phyloP scores from a whole-genome alignment of 2,329 filamentous ascomycete species.

The Hypoxylon sp. region DNA sequence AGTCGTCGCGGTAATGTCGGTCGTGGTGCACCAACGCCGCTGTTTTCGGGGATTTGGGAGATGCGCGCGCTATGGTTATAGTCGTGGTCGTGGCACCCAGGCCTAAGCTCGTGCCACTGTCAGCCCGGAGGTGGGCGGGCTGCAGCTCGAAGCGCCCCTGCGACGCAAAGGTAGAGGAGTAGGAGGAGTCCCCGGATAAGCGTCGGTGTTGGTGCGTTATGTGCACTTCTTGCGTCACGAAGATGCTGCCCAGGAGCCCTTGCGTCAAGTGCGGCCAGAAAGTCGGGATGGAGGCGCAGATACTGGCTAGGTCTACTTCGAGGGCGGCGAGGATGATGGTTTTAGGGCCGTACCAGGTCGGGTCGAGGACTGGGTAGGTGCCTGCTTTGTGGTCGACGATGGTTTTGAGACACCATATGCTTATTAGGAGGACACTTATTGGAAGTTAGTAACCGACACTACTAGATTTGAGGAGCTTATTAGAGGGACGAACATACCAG shows the following conservation, averaged over 20 bases:
- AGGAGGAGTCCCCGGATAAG: constrained; percentile 41
- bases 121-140: constrained; percentile 12
- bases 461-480: neutral
- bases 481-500: constrained; percentile 48
- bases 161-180: neutral
- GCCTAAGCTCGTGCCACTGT: constrained; percentile 34
- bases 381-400: constrained; percentile 52
- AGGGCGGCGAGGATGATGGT: constrained; percentile 55
- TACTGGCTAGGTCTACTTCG: constrained; percentile 55
- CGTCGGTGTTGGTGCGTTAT: constrained; percentile 51
- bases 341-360: constrained; percentile 56
- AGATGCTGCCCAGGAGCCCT: constrained; percentile 52
- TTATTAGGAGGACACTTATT: constrained; percentile 52
- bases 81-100: constrained; percentile 19
- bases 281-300: constrained; percentile 54
- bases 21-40: neutral
- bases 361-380: constrained; percentile 55
- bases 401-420: constrained; percentile 53
- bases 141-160: constrained; percentile 35
- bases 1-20: constrained; percentile 45
- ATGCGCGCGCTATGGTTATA: constrained; percentile 19
- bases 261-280: constrained; percentile 54
- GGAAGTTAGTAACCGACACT: neutral
- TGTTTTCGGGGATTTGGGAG: constrained; percentile 1
- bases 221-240: constrained; percentile 57